Percentiles rank a stretch among this genome's conserved stretches.
Conservation (phyloP, 495 filamentous ascomycete genomes). For the Amniculicola lignicola region DNA sequence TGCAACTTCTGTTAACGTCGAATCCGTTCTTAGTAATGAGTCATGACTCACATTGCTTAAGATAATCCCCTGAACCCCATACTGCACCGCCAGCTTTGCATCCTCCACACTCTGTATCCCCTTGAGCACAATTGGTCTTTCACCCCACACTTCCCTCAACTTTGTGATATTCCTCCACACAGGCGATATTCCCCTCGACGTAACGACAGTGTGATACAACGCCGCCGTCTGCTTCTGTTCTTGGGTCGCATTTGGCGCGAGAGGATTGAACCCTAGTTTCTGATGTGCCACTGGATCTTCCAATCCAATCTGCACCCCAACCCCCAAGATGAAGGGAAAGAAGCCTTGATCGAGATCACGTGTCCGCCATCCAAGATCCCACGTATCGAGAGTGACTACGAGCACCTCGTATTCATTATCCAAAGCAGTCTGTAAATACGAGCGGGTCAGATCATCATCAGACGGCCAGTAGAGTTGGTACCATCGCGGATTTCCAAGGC, state of each 20-base stretch:
- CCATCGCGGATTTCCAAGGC: constrained; percentile 45
- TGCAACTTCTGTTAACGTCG: not conserved
- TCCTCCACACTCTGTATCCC: constrained; percentile 45
- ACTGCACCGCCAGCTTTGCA: constrained; percentile 38
- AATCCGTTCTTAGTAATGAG: not conserved
- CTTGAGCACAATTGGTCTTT: constrained; percentile 36
- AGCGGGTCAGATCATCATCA: constrained; percentile 57
- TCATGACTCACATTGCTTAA: constrained; percentile 40
- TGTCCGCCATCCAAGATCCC: constrained; percentile 58
- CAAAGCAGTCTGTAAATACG: constrained; percentile 61
- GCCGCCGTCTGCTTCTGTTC: not conserved
- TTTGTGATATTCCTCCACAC: not conserved
- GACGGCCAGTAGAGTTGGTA: constrained; percentile 71
- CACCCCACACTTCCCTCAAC: constrained; percentile 30
- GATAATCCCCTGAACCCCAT: constrained; percentile 38
- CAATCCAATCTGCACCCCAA: constrained; percentile 49
- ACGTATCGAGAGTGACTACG: constrained; percentile 63
- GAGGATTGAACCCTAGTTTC: constrained; percentile 13
- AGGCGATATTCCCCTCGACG: not conserved
- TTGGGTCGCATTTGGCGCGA: not conserved
- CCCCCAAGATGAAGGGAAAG: constrained; percentile 51
- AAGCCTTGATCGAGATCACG: constrained; percentile 62
- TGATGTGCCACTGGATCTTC: constrained; percentile 50
- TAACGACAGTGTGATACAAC: not conserved
- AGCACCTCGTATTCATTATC: constrained; percentile 55